A percentile compares a stretch with the other conserved stretches of the same genome.
phyloP scores from a whole-genome alignment of 192 early-diverging fungal species.

The Ambispora gerdemannii region DNA sequence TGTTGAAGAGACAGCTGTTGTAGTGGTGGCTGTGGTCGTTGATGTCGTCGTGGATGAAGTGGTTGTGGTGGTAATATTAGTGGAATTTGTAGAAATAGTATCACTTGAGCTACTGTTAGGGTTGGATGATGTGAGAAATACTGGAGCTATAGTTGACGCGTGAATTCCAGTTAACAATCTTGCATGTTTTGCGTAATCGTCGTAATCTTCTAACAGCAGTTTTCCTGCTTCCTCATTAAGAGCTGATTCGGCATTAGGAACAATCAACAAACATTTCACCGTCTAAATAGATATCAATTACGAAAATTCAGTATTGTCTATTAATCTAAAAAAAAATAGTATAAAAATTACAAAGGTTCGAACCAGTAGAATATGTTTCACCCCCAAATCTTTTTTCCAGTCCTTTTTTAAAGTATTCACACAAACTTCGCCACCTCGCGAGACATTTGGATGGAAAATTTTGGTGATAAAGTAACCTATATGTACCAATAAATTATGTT shows the following conservation, averaged over 20 bases:
- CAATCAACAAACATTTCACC: slow-evolving; percentile 91
- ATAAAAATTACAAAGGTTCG: slow-evolving; percentile 25
- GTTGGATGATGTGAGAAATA: slow-evolving; percentile 8
- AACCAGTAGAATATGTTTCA: slow-evolving; percentile 83
- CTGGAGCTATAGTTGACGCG: slow-evolving; percentile 39
- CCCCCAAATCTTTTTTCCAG: slow-evolving; percentile 85
- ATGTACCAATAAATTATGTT: neutral
- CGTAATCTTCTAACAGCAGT: slow-evolving; percentile 83
- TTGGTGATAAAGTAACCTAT: slow-evolving; percentile 83
- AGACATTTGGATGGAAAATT: slow-evolving; percentile 97
- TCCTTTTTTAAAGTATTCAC: slow-evolving; percentile 96
- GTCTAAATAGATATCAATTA: slow-evolving; percentile 49
- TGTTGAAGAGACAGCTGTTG: neutral
- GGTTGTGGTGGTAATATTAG: neutral
- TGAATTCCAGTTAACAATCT: slow-evolving; percentile 78
- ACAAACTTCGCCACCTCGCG: slow-evolving; percentile 85
- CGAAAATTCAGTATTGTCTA: neutral
- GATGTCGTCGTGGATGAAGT: neutral
- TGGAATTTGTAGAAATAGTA: neutral
- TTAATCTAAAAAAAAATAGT: neutral
- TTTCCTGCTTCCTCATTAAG: slow-evolving; percentile 94
- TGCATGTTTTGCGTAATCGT: slow-evolving; percentile 79
- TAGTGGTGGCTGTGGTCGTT: neutral
- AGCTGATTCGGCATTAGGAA: slow-evolving; percentile 93
- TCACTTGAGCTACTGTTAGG: slow-evolving; percentile 4